Percentiles rank a stretch among this genome's conserved stretches.
Conservation (phyloP, 495 filamentous ascomycete genomes). For the Geoglossum glabrum region DNA sequence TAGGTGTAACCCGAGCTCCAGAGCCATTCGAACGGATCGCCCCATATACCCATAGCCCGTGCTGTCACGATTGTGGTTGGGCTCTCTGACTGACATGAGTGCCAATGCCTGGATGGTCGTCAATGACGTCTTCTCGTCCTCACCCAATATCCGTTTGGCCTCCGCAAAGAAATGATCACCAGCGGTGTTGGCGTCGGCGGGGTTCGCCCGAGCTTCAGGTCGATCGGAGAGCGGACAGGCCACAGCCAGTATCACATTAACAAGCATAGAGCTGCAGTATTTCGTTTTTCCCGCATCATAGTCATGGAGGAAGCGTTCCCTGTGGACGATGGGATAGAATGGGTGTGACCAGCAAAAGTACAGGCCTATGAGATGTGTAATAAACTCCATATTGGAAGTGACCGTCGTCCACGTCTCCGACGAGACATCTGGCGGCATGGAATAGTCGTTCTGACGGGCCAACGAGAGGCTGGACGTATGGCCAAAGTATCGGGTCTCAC, state of each 20-base stretch:
- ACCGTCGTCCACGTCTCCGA: slow-evolving; percentile 37
- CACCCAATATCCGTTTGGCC: slow-evolving; percentile 36
- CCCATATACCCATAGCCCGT: slow-evolving; percentile 22
- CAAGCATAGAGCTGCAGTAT: slow-evolving; percentile 52
- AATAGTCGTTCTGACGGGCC: not conserved
- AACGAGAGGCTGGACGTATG: slow-evolving; percentile 4
- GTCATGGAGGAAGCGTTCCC: slow-evolving; percentile 51
- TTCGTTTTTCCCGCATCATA: slow-evolving; percentile 30
- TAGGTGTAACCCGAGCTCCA: slow-evolving; percentile 22
- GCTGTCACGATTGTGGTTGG: slow-evolving; percentile 14
- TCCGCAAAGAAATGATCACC: slow-evolving; percentile 58
- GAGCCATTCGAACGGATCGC: slow-evolving; percentile 21
- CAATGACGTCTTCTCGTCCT: slow-evolving; percentile 35
- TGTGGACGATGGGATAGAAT: slow-evolving; percentile 48
- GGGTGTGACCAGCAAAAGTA: slow-evolving; percentile 76
- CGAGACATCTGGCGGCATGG: slow-evolving; percentile 6
- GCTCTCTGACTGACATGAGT: slow-evolving; percentile 30
- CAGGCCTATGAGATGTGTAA: slow-evolving; percentile 42
- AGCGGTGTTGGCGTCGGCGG: slow-evolving; percentile 37
- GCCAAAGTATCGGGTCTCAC: slow-evolving; percentile 4
- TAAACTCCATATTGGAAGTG: slow-evolving; percentile 33
- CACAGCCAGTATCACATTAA: slow-evolving; percentile 54
- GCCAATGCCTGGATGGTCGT: slow-evolving; percentile 65
- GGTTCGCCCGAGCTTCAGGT: slow-evolving; percentile 38
- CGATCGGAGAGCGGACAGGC: slow-evolving; percentile 55